Conservation (phyloP, 164 flowering plant species). For the Liquidambar formosana region DNA sequence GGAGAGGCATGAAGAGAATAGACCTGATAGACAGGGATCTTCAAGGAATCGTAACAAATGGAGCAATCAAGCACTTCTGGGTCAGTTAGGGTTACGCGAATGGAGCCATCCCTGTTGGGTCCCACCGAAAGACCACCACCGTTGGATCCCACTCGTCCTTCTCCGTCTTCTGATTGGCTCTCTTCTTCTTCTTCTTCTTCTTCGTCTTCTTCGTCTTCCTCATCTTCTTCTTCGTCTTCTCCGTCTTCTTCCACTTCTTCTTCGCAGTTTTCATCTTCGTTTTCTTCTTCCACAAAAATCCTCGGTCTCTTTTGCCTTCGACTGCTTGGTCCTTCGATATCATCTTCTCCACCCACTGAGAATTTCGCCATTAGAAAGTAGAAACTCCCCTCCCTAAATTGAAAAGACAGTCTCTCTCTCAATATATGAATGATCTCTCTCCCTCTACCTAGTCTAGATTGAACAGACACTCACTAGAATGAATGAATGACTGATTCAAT, state of each 20-base stretch:
- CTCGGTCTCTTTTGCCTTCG: constrained; percentile 12
- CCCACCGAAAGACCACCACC: not conserved
- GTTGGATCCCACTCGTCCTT: not conserved
- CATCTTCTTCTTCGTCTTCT: not conserved
- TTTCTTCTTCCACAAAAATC: not conserved
- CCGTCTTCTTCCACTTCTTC: constrained; percentile 2
- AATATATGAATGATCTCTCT: too few relatives aligned
- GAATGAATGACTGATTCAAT: too few relatives aligned
- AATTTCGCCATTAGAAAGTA: constrained; percentile 56
- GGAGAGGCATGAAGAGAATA: not conserved
- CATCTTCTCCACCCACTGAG: constrained; percentile 36
- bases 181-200: too few relatives aligned
- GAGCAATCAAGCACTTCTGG: constrained; percentile 73
- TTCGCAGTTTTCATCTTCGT: constrained; percentile 2
- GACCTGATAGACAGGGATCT: constrained; percentile 70
- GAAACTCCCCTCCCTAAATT: not conserved
- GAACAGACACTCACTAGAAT: too few relatives aligned
- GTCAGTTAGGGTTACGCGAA: constrained; percentile 46
- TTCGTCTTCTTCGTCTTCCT: constrained; percentile 5
- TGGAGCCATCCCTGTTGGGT: constrained; percentile 8
- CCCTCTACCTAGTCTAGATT: too few relatives aligned
- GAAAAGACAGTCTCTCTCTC: too few relatives aligned
- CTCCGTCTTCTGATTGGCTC: not conserved
- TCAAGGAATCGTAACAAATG: constrained; percentile 60
- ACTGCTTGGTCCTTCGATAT: constrained; percentile 32